Evolutionary conservation across 2,329 filamentous ascomycete genomes (phyloP).

Genomic region (Neonectria punicea): DNA sequence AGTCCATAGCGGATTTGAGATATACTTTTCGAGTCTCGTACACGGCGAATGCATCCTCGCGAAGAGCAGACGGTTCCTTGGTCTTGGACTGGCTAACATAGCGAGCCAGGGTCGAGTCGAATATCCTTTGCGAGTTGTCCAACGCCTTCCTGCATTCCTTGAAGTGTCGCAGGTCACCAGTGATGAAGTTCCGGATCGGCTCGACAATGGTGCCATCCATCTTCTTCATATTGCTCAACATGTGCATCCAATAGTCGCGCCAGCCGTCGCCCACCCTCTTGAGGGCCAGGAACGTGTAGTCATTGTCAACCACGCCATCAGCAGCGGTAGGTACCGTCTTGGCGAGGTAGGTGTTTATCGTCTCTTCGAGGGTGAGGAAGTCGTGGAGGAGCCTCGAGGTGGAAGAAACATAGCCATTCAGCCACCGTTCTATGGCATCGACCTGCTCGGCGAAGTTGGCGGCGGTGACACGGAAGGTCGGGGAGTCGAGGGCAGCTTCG

Average conservation of each 20-base stretch:
- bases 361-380: slow-evolving; percentile 79
- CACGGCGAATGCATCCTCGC: slow-evolving; percentile 95
- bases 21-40: slow-evolving; percentile 94
- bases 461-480: slow-evolving; percentile 89
- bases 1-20: slow-evolving; percentile 92
- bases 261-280: slow-evolving; percentile 86
- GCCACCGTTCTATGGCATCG: slow-evolving; percentile 91
- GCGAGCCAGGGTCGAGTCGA: slow-evolving; percentile 82
- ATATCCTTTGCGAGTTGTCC: slow-evolving; percentile 83
- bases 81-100: slow-evolving; percentile 89
- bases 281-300: slow-evolving; percentile 90
- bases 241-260: slow-evolving; percentile 85
- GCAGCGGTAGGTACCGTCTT: slow-evolving; percentile 81
- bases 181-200: slow-evolving; percentile 81
- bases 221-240: slow-evolving; percentile 78
- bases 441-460: slow-evolving; percentile 92
- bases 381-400: slow-evolving; percentile 68
- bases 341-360: slow-evolving; percentile 79
- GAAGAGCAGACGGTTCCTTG: slow-evolving; percentile 89
- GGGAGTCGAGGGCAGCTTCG: slow-evolving; percentile 96
- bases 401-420: slow-evolving; percentile 69
- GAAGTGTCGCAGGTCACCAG: slow-evolving; percentile 83
- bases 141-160: slow-evolving; percentile 83
- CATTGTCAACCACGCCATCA: slow-evolving; percentile 90
- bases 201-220: slow-evolving; percentile 83